Base-by-base conservation (phyloP, 1,284 basidiomycete species). In the Cerrena zonata region DNA sequence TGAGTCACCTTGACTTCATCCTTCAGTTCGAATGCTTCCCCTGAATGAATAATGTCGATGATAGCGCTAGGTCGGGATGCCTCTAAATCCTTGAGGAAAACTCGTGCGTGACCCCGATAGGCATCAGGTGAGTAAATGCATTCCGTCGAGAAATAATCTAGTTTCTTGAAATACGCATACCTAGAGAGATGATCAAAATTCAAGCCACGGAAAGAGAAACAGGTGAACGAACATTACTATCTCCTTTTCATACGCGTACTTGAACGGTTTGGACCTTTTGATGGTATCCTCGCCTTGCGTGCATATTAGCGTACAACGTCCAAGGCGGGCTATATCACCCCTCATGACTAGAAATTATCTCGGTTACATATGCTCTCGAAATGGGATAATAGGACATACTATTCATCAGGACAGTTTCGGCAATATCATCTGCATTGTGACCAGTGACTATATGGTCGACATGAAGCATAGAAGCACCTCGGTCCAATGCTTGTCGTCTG, bases 381-480 rank as follows among this genome's bases (percentile, higher is more conserved):
- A 21, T 39, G 4, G 13, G 37, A 39, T 39, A 5, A 36, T 36
- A 18, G 12, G 22, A 73, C 87, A 58, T 52, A 94, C 94, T 91
- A 64, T 99, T 99, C 95, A 99, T 99, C 15, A 99, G 71, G 0
- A 99, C 90, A 0, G 95, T 99, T 73, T 99, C 95, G 5, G 95
- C 95, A 43, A 99, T 94, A 68, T 99, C 95, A 62, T 99, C 95
- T 27, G 95, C 95, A 65, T 99, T 99, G 69, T 99, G 95, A 0
- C 95, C 95, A 0, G 95, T 99, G 2, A 99, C 94, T 54, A 99
- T 98, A 64, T 99, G 96, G 61, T 98, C 94, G 5, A 99, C 94
- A 25, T 84, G 78, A 27, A 99, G 73, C 62, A 86, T 82, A 1
- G 89, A 83, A 1, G 95, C 96, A 1, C 95, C 95, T 52, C 95